Conservation (phyloP, 1,284 basidiomycete genomes). For the Ustilago trichophora region DNA sequence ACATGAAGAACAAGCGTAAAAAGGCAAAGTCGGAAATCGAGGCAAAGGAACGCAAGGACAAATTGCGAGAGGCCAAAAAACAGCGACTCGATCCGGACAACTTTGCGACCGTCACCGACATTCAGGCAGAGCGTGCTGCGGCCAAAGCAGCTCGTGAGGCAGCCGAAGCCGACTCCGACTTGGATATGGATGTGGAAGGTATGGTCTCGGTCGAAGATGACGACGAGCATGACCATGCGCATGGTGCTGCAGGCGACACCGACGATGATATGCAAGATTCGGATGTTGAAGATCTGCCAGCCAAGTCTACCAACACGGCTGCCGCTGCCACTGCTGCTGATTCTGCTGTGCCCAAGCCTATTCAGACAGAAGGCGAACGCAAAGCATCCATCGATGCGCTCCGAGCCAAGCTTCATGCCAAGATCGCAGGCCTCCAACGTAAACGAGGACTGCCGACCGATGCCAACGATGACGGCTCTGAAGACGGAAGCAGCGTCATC, state of each 20-base stretch:
- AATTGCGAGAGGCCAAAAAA: slow-evolving; percentile 51
- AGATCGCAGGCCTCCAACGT: slow-evolving; percentile 56
- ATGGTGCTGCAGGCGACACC: slow-evolving; percentile 42
- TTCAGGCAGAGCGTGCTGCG: slow-evolving; percentile 55
- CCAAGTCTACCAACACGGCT: no score
- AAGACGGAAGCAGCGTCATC: slow-evolving; percentile 41
- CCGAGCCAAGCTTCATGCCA: slow-evolving; percentile 57
- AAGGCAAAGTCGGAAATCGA: slow-evolving; percentile 61
- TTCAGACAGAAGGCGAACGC: slow-evolving; percentile 47
- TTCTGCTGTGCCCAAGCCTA: slow-evolving; percentile 12
- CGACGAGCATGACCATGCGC: slow-evolving; percentile 5
- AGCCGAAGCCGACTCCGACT: slow-evolving; percentile 39
- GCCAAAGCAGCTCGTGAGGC: slow-evolving; percentile 34
- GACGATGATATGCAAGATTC: slow-evolving; percentile 49
- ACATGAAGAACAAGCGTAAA: slow-evolving; percentile 63
- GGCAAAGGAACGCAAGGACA: slow-evolving; percentile 54
- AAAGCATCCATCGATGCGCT: slow-evolving; percentile 52
- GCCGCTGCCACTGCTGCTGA: slow-evolving; percentile 3
- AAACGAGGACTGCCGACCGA: slow-evolving; percentile 41
- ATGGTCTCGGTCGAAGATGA: slow-evolving; percentile 32
- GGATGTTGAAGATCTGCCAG: slow-evolving; percentile 40
- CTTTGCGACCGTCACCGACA: slow-evolving; percentile 50
- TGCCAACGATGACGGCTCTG: slow-evolving; percentile 20
- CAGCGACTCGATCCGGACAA: slow-evolving; percentile 62
- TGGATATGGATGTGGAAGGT: slow-evolving; percentile 43